Evolutionary conservation across 352 stramenopile genomes (phyloP).

Genomic region (Pythium aristosporum): DNA sequence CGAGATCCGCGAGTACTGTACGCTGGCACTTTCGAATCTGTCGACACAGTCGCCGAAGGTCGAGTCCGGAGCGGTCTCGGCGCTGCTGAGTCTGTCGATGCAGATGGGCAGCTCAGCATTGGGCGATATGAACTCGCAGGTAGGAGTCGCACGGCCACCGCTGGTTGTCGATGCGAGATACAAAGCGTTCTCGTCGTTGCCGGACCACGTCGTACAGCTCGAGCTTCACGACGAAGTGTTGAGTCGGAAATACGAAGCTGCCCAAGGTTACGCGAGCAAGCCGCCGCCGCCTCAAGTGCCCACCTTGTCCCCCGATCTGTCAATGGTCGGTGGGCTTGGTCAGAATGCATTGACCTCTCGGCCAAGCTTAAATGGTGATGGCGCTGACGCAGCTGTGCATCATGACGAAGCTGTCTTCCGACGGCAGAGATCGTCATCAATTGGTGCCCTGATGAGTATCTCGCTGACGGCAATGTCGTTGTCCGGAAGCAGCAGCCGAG

Average conservation of each 20-base stretch:
- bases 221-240: conserved; percentile 18
- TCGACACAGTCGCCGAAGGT: conserved; percentile 67
- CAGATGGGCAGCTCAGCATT: background rate
- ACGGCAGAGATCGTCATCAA: conserved; percentile 13
- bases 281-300: conserved; percentile 54
- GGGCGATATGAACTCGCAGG: background rate
- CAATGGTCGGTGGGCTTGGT: conserved; percentile 17
- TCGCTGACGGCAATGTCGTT: conserved; percentile 12
- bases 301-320: conserved; percentile 37
- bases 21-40: conserved; percentile 68
- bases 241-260: conserved; percentile 51
- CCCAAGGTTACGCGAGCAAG: conserved; percentile 43
- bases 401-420: conserved; percentile 12
- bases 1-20: conserved; percentile 65
- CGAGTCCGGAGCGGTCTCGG: conserved; percentile 62
- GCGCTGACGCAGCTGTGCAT: background rate
- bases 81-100: conserved; percentile 52
- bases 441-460: conserved; percentile 15
- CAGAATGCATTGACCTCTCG: background rate
- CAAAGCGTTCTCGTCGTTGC: conserved; percentile 41
- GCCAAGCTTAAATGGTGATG: background rate
- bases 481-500: conserved; percentile 7
- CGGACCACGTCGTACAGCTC: conserved; percentile 29
- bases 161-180: conserved; percentile 44
- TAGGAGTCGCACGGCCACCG: conserved; percentile 38